Conservation (phyloP, 257 asterid species). For the Henckelia pumila region DNA sequence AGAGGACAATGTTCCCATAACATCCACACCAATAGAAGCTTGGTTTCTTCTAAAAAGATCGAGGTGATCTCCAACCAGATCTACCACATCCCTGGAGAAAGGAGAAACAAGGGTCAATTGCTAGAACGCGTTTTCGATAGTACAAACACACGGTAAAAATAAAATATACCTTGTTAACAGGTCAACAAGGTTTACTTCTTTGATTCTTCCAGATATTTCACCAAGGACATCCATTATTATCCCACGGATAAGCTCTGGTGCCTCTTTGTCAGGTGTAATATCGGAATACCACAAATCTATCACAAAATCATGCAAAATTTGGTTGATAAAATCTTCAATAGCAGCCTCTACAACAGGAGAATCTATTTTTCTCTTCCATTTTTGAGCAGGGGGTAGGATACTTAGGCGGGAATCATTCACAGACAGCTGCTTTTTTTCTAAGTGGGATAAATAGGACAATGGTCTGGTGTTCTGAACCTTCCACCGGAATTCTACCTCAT, state of each 20-base stretch:
- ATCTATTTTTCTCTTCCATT: constrained; percentile 80
- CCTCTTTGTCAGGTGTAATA: constrained; percentile 81
- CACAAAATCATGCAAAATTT: constrained; percentile 77
- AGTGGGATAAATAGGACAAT: constrained; percentile 58
- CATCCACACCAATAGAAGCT: constrained; percentile 73
- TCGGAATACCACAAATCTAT: constrained; percentile 83
- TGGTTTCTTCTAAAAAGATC: constrained; percentile 83
- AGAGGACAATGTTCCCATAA: constrained; percentile 81
- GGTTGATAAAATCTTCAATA: constrained; percentile 62
- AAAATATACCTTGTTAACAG: constrained; percentile 69
- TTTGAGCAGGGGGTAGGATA: constrained; percentile 46
- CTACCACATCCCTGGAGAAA: constrained; percentile 67
- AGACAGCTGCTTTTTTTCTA: constrained; percentile 75
- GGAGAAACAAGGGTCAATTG: constrained; percentile 14
- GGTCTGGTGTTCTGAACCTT: constrained; percentile 43
- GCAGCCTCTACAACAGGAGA: constrained; percentile 86
- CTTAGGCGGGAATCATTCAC: constrained; percentile 59
- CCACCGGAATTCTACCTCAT: constrained; percentile 81
- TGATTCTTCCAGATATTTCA: constrained; percentile 67
- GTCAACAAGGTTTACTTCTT: constrained; percentile 81
- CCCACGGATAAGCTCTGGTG: constrained; percentile 65
- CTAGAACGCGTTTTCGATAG: constrained; percentile 23
- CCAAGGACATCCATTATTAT: constrained; percentile 82
- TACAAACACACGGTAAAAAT: constrained; percentile 4
- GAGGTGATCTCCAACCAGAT: constrained; percentile 78